Evolutionary conservation across 129 eudicot species (phyloP), one percentile per base, ranked within the genome.

Genomic region (Pulicaria dysenterica): DNA sequence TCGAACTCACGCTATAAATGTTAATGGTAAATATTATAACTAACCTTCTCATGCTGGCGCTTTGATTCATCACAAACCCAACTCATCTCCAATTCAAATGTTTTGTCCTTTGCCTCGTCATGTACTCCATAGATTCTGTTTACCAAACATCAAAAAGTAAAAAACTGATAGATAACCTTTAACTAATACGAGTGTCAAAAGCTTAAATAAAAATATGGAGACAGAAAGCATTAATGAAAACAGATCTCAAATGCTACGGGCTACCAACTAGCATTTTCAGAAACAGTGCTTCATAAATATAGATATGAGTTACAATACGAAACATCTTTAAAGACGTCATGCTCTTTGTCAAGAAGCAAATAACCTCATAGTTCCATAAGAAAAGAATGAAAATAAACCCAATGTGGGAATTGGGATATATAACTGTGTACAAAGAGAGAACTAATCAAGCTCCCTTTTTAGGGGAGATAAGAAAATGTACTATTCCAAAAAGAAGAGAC

Each of bases 31-130:
- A 46, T 54, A 57, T 36, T 24, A 41, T 37, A 41, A 8, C 7
- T 80, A 81, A 93, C 98, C 96, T 93, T 93, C 75, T 93, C 92
- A 80, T 93, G 98, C 78, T 83, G 95, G 38, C 92, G 96, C 70
- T 93, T 93, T 12, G 96, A 87, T 81, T 93, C 98, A 69, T 93
- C 96, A 77, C 96, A 93, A 17, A 90, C 98, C 98, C 98, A 93
- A 67, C 98, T 93, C 98, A 90, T 77, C 78, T 93, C 98, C 83
- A 93, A 69, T 77, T 93, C 98, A 72, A 93, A 93, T 8, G 95
- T 92, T 86, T 93, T 93, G 90, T 93, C 98, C 77, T 93, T 93
- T 51, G 98, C 96, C 81, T 90, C 98, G 7, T 93, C 98, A 79
- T 90, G 98, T 58, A 90, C 95, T 60, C 96, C 94, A 71, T 93